A percentile compares a stretch with the other conserved stretches of the same genome.
Evolutionary conservation across 192 early-diverging fungal species (phyloP).

Genomic region (Coemansia aciculifera): DNA sequence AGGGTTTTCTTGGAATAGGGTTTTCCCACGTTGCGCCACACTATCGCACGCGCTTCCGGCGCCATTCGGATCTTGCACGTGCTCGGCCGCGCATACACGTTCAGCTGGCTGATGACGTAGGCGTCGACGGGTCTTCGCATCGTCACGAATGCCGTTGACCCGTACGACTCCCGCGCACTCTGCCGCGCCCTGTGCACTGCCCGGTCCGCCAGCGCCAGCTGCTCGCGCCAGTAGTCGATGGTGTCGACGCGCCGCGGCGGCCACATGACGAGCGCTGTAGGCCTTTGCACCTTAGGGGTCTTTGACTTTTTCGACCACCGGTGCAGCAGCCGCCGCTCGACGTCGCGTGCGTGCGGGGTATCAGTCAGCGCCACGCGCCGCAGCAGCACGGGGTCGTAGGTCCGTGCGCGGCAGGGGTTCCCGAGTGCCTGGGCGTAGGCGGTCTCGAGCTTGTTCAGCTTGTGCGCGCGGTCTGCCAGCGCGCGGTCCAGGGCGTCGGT

Average conservation of each 20-base stretch:
- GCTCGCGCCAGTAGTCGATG: slow-evolving; percentile 62
- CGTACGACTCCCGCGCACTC: background rate
- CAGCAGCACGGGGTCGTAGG: slow-evolving; percentile 62
- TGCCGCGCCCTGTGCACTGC: slow-evolving; percentile 39
- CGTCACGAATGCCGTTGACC: slow-evolving; percentile 73
- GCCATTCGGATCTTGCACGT: slow-evolving; percentile 62
- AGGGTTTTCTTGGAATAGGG: slow-evolving; percentile 59
- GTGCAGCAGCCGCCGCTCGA: slow-evolving; percentile 34
- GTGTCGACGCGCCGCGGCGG: slow-evolving; percentile 52
- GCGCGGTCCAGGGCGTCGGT: slow-evolving; percentile 56
- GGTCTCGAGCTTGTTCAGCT: slow-evolving; percentile 57
- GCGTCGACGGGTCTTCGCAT: slow-evolving; percentile 68
- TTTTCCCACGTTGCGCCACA: slow-evolving; percentile 67
- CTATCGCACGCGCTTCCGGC: slow-evolving; percentile 72
- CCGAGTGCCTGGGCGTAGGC: slow-evolving; percentile 62
- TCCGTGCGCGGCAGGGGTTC: slow-evolving; percentile 66
- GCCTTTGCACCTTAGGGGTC: background rate
- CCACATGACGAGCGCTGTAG: background rate
- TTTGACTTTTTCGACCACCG: slow-evolving; percentile 30
- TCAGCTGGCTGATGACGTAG: slow-evolving; percentile 64
- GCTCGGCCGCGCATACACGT: slow-evolving; percentile 64
- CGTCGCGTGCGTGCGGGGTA: slow-evolving; percentile 26
- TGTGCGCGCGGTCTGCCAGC: slow-evolving; percentile 43
- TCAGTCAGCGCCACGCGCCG: slow-evolving; percentile 35
- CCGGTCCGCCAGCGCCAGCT: slow-evolving; percentile 59